A percentile compares a stretch with the other conserved stretches of the same genome.
Evolutionary conservation across 2,329 filamentous ascomycete species (phyloP).

Genomic region (Dothistroma septosporum): DNA sequence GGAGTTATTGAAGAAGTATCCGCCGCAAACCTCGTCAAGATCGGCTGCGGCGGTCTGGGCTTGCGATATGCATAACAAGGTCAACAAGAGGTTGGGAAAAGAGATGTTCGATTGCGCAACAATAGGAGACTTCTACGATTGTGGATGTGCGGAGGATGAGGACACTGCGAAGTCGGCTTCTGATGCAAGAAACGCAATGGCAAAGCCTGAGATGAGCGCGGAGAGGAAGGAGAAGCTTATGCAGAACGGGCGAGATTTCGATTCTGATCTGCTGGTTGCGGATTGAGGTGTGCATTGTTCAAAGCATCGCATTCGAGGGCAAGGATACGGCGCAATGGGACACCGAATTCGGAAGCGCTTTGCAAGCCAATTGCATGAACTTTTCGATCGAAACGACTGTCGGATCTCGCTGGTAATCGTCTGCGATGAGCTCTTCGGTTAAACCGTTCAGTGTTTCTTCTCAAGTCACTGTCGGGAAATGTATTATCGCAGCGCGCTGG

Average conservation of each 20-base stretch:
- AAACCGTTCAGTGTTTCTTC: neutral
- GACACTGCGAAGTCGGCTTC: constrained; percentile 16
- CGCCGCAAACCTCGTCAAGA: constrained; percentile 60
- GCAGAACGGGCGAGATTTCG: constrained; percentile 31
- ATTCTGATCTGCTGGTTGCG: constrained; percentile 25
- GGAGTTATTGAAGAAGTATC: constrained; percentile 57
- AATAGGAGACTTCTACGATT: constrained; percentile 64
- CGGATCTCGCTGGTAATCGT: no score
- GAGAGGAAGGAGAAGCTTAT: constrained; percentile 28
- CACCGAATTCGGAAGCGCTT: no score
- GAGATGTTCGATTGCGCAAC: constrained; percentile 60
- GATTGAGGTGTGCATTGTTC: neutral
- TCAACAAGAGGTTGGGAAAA: constrained; percentile 60
- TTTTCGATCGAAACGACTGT: no score
- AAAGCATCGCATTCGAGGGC: neutral
- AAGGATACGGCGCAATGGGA: no score
- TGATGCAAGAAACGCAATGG: neutral
- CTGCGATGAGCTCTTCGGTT: no score
- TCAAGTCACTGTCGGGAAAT: neutral
- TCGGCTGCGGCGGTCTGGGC: constrained; percentile 62
- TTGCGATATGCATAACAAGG: constrained; percentile 63
- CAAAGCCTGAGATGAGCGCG: constrained; percentile 30
- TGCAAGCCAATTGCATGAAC: no score
- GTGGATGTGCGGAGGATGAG: constrained; percentile 57
- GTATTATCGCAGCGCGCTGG: no score